phyloP scores from a whole-genome alignment of 2,329 filamentous ascomycete genomes.

The Colletotrichum sp. region DNA sequence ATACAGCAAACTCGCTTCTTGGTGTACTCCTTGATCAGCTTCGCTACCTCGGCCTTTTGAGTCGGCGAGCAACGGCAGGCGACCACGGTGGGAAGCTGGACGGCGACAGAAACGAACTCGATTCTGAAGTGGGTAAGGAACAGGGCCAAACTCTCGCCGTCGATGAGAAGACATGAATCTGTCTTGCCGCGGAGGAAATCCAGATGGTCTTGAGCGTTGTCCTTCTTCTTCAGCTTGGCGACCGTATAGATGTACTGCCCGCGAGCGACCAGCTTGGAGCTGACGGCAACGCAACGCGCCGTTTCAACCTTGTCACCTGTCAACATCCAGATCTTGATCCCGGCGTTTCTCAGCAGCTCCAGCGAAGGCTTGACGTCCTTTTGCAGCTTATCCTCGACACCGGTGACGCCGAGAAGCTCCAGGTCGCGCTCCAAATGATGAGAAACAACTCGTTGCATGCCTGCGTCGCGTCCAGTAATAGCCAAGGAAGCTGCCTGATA shows the following conservation, averaged over 20 bases:
- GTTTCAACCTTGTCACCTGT: conserved; percentile 99
- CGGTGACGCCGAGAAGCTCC: conserved; percentile 94
- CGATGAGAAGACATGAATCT: conserved; percentile 87
- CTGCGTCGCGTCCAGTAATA: conserved; percentile 79
- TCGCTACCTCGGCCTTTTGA: conserved; percentile 94
- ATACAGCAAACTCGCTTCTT: conserved; percentile 98
- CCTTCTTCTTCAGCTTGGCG: conserved; percentile 81
- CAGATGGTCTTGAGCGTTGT: conserved; percentile 85
- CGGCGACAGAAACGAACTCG: conserved; percentile 88
- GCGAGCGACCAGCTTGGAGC: conserved; percentile 89
- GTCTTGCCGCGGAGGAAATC: conserved; percentile 89
- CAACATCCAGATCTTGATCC: conserved; percentile 99
- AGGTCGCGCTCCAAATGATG: conserved; percentile 86
- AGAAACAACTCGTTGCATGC: conserved; percentile 80
- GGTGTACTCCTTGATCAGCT: conserved; percentile 87
- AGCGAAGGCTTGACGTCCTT: conserved; percentile 94
- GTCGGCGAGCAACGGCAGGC: conserved; percentile 96
- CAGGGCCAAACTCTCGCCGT: conserved; percentile 86
- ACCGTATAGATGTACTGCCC: conserved; percentile 97
- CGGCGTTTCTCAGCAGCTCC: conserved; percentile 93
- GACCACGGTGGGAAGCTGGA: conserved; percentile 88
- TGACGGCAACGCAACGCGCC: conserved; percentile 93
- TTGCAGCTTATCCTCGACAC: conserved; percentile 96
- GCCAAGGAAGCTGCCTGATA: conserved; percentile 83
- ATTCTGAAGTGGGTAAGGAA: conserved; percentile 83